These are phyloP conservation scores for Nannochloris sp. DNA, from an alignment of 139 green algal species.

Conservation along the genomic window DNA sequence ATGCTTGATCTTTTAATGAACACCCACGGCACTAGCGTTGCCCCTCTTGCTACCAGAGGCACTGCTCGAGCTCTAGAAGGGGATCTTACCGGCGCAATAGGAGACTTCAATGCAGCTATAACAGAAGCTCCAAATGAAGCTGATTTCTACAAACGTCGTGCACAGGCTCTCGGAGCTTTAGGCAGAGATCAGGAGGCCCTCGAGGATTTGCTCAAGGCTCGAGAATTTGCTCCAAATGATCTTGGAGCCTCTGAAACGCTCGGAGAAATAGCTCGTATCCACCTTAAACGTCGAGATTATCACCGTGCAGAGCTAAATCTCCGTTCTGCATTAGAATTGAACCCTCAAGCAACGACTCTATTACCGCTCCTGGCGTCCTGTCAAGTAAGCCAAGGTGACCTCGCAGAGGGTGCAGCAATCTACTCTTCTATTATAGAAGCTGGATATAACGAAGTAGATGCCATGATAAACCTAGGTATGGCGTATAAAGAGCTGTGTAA, in stretches of 20 bases:
- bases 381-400: slow-evolving; percentile 54
- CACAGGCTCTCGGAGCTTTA: slow-evolving; percentile 63
- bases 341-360: slow-evolving; percentile 35
- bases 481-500: slow-evolving; percentile 44
- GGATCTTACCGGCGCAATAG: slow-evolving; percentile 57
- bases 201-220: slow-evolving; percentile 45
- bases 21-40: slow-evolving; percentile 33
- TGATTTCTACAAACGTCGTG: slow-evolving; percentile 73
- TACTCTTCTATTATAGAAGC: slow-evolving; percentile 57
- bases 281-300: slow-evolving; percentile 69
- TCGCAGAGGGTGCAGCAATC: slow-evolving; percentile 49
- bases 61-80: slow-evolving; percentile 63
- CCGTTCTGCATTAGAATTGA: slow-evolving; percentile 37
- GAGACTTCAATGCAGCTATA: slow-evolving; percentile 74
- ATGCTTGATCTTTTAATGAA: slow-evolving; percentile 59
- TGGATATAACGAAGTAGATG: slow-evolving; percentile 49
- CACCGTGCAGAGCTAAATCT: slow-evolving; percentile 26
- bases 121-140: slow-evolving; percentile 49
- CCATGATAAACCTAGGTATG: slow-evolving; percentile 72
- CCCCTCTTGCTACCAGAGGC: slow-evolving; percentile 57
- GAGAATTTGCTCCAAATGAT: slow-evolving; percentile 30
- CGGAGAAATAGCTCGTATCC: slow-evolving; percentile 55
- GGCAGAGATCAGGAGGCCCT: slow-evolving; percentile 50
- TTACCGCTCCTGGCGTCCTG: slow-evolving; percentile 64
- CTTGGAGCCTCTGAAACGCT: slow-evolving; percentile 16